Evolutionary conservation across 495 filamentous ascomycete species (phyloP), one percentile per base, ranked within the genome.

Genomic region (Massariosphaeria phaeospora): DNA sequence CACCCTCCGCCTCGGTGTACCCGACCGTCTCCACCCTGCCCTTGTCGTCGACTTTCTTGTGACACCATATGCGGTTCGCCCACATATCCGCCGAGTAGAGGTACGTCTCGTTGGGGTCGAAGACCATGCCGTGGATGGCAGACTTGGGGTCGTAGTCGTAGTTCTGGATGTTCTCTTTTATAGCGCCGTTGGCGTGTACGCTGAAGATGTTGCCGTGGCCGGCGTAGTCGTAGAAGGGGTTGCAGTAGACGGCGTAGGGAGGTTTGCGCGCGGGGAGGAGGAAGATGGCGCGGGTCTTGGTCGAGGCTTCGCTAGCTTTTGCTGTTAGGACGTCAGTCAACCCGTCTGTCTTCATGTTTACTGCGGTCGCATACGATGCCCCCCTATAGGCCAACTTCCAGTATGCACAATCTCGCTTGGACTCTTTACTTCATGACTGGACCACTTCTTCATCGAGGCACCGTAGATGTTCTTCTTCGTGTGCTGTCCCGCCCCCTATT

Each of bases 381-480:
- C 79, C 66, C 74, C 76, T 57, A 93, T 85, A 13, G 82, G 78
- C 67, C 86, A 81, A 4, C 86, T 90, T 20, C 75, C 79, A 66
- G 84, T 78, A 56, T 90, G 87, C 43, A 83, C 72, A 59, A 93
- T 90, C 35, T 89, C 82, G 3, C 80, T 85, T n/a, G 86, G 84
- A 65, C 78, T 83, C 62, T 83, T 77, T 53, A 93, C 85, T 34
- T 79, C 72, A 65, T 86, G 88, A 68, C 84, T 88, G 48, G 84
- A 84, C 85, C 85, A 93, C 69, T 86, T 88, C 73, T 93, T 93
- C 86, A 90, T 89, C 53, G 85, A 83, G 4, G 86, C 83, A 60
- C 88, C 88, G 69, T 91, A 93, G 58, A 93, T 84, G 68, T 86
- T 82, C 70, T 88, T 89, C 69, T 83, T 85, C 50, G 78, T 73